Base-by-base conservation (phyloP, 768 basidiomycete species). In the Rhodotorula babjevae region DNA sequence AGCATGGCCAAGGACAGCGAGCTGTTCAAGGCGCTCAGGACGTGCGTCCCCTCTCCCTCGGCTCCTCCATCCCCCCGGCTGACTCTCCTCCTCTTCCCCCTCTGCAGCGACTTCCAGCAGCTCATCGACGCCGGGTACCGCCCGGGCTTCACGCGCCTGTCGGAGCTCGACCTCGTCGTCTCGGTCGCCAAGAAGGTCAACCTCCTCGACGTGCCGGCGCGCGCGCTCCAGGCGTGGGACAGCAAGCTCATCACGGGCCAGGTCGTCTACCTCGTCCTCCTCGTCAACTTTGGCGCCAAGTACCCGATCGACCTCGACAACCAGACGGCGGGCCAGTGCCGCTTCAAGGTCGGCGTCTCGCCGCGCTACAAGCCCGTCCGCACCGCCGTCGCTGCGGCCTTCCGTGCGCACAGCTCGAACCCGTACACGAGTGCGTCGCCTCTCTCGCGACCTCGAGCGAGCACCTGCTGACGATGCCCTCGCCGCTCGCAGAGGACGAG, bases 151-250 rank as follows among this genome's bases (percentile, higher is more conserved):
- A 83, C 86, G 56, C 84, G 83, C 60, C 83, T 85, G 44, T 83
- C 83, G 25, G 82, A 82, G 47, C 83, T 85, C 73, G 86, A 86
- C 71, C 85, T 87, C 71, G 72, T 77, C 56, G 75, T 74, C 58
- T 69, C 68, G 21, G 68, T 76, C 42, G 63, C 74, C 40, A 72
- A 75, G n/a, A 66, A 64, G 65, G 81, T 87, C 68, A 81, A 75
- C 18, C 83, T 88, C 19, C 83, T 86, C 23, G 83, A 82, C 62
- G 86, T 89, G 33, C 84, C 88, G 19, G 84, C 87, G 7, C 86
- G 86, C 50, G 88, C 88, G 18, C 82, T 90, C 46, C 85, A 89
- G 80, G 88, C 89, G 33, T 90, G 89, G 89, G 89, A 90, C 76
- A 83, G 85, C 23, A 85, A 85, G 16, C 84, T 90, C 11, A 83